A percentile compares a stretch with the other conserved stretches of the same genome.
Evolutionary conservation across 2,329 filamentous ascomycete genomes (phyloP).

Genomic region (Venturia aucupariae): DNA sequence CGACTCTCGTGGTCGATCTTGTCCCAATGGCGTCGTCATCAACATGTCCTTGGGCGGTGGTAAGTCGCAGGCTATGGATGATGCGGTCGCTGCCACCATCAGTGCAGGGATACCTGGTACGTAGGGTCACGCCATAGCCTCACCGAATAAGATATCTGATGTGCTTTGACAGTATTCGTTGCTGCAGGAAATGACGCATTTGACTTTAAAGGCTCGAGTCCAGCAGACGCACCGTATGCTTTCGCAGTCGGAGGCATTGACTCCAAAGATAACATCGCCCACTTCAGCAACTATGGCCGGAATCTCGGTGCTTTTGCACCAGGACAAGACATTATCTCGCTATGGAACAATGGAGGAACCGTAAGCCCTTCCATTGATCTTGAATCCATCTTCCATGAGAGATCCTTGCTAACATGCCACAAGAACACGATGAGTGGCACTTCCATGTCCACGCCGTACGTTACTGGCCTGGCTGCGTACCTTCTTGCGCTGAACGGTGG

Average conservation of each 20-base stretch:
- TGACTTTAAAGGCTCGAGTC: background rate
- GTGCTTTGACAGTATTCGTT: slow-evolving; percentile 33
- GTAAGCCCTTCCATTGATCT: background rate
- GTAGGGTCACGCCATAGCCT: background rate
- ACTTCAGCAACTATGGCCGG: slow-evolving; percentile 16
- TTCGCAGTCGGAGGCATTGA: slow-evolving; percentile 14
- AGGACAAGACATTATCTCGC: slow-evolving; percentile 10
- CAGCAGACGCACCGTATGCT: slow-evolving; percentile 12
- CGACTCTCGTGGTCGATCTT: background rate
- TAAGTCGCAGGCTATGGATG: slow-evolving; percentile 40
- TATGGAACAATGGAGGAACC: slow-evolving; percentile 11
- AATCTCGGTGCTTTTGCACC: slow-evolving; percentile 11
- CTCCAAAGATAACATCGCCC: slow-evolving; percentile 7
- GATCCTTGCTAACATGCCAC: background rate
- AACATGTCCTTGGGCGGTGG: slow-evolving; percentile 47
- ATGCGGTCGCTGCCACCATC: slow-evolving; percentile 39
- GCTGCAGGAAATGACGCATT: slow-evolving; percentile 43
- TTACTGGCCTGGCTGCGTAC: slow-evolving; percentile 60
- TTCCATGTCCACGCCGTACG: slow-evolving; percentile 58
- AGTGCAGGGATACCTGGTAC: slow-evolving; percentile 35
- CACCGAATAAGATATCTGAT: background rate
- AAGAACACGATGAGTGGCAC: slow-evolving; percentile 36
- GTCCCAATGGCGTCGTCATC: slow-evolving; percentile 35
- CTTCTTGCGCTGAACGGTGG: slow-evolving; percentile 30
- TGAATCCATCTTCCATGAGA: background rate